phyloP scores from a whole-genome alignment of 192 early-diverging fungal species.

The Coemansia sp. region DNA sequence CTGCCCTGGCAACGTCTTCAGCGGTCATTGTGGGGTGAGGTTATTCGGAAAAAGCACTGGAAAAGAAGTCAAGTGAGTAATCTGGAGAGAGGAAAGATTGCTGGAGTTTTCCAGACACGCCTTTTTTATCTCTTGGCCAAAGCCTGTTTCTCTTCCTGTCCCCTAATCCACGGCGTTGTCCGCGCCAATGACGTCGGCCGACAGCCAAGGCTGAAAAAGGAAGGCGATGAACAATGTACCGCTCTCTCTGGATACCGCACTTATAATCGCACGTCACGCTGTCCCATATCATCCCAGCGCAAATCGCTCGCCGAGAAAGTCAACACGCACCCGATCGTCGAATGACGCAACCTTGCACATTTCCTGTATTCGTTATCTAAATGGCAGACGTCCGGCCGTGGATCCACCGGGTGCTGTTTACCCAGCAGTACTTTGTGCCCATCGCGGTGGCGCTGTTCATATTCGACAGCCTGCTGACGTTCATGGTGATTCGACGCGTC shows the following conservation, averaged over 20 bases:
- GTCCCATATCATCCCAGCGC: too few species aligned
- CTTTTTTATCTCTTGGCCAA: too few species aligned
- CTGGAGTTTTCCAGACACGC: too few species aligned
- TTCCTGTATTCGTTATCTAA: too few species aligned
- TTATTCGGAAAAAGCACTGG: not conserved
- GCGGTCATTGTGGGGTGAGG: constrained; percentile 8
- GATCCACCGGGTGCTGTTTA: not conserved
- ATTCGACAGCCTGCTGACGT: constrained; percentile 9
- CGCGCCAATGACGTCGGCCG: not conserved
- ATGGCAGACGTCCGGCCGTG: not conserved
- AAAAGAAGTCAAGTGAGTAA: not conserved
- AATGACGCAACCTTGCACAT: too few species aligned
- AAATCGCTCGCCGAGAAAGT: too few species aligned
- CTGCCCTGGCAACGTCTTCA: constrained; percentile 45
- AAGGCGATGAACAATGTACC: too few species aligned
- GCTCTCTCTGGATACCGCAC: too few species aligned
- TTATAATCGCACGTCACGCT: too few species aligned
- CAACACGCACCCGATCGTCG: too few species aligned
- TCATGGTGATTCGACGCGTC: constrained; percentile 21
- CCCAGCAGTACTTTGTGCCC: constrained; percentile 15
- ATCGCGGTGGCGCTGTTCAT: constrained; percentile 10
- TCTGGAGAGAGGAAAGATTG: not conserved
- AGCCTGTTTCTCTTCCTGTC: too few species aligned
- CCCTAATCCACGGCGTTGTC: not conserved
- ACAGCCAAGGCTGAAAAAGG: not conserved